Conservation (phyloP, 2,329 filamentous ascomycete genomes). For the Ophiostoma angusticollis region DNA sequence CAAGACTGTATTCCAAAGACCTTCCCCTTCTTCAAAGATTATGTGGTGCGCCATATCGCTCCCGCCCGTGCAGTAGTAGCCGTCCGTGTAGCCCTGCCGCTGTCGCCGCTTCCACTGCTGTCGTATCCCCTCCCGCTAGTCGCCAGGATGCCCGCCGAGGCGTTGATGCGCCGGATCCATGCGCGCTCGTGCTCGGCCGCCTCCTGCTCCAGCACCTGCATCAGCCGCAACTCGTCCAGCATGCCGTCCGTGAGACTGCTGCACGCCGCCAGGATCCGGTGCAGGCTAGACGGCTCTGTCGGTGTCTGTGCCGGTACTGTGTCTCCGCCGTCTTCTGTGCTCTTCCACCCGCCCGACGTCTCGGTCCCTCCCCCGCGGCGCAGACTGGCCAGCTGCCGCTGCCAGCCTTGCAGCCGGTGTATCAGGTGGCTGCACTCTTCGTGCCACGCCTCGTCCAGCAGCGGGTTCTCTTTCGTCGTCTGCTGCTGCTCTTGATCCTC, state of each 20-base stretch:
- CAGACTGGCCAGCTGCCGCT: slow-evolving; percentile 8
- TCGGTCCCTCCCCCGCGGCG: not conserved
- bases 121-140: no score
- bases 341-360: not conserved
- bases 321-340: not conserved
- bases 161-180: slow-evolving; percentile 45
- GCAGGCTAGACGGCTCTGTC: slow-evolving; percentile 34
- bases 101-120: not conserved
- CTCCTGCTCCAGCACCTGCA: slow-evolving; percentile 49
- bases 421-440: slow-evolving; percentile 40
- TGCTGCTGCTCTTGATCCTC: not conserved
- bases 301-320: slow-evolving; percentile 16
- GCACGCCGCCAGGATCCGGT: slow-evolving; percentile 34
- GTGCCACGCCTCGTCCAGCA: slow-evolving; percentile 45
- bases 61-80: slow-evolving; percentile 26
- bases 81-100: slow-evolving; percentile 16
- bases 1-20: no score
- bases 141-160: slow-evolving; percentile 27
- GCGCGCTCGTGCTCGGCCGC: slow-evolving; percentile 41
- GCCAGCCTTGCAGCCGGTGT: slow-evolving; percentile 35
- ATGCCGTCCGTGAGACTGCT: slow-evolving; percentile 41
- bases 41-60: slow-evolving; percentile 34
- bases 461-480: slow-evolving; percentile 20
- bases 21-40: no score
- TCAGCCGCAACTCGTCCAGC: slow-evolving; percentile 47